A percentile compares a stretch with the other conserved stretches of the same genome.
Conservation (phyloP, 805 yeast species). For the Wickerhamomyces bovis region DNA sequence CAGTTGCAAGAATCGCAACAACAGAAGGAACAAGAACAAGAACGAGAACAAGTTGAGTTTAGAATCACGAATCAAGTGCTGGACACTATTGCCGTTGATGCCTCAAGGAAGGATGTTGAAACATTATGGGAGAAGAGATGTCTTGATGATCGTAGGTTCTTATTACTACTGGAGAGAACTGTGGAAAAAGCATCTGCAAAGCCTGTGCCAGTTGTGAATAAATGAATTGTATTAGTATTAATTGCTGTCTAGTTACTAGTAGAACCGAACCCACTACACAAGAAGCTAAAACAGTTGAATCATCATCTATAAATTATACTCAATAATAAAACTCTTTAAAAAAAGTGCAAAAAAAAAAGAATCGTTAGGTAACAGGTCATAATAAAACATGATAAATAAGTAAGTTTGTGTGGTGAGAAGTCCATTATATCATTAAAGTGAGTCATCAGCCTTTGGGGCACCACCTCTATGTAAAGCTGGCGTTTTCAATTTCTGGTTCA, state of each 20-base stretch:
- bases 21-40: background rate
- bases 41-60: background rate
- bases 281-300: background rate
- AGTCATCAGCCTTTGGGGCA: conserved; percentile 4
- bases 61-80: background rate
- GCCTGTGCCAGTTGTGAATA: too few relatives aligned
- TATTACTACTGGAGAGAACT: background rate
- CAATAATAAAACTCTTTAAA: background rate
- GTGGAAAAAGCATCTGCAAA: background rate
- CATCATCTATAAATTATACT: background rate
- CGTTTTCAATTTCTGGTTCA: conserved; percentile 22
- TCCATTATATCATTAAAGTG: background rate
- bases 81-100: background rate
- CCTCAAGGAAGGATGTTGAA: background rate
- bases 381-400: background rate
- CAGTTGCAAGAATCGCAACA: background rate
- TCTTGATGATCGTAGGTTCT: background rate
- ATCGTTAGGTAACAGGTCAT: background rate
- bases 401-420: background rate
- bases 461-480: conserved; percentile 30
- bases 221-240: too few relatives aligned
- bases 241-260: too few relatives aligned
- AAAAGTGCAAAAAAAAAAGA: too few relatives aligned
- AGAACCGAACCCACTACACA: too few relatives aligned
- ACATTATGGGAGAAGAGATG: background rate